phyloP scores from a whole-genome alignment of 768 basidiomycete species.

The Calvatia gigantea region DNA sequence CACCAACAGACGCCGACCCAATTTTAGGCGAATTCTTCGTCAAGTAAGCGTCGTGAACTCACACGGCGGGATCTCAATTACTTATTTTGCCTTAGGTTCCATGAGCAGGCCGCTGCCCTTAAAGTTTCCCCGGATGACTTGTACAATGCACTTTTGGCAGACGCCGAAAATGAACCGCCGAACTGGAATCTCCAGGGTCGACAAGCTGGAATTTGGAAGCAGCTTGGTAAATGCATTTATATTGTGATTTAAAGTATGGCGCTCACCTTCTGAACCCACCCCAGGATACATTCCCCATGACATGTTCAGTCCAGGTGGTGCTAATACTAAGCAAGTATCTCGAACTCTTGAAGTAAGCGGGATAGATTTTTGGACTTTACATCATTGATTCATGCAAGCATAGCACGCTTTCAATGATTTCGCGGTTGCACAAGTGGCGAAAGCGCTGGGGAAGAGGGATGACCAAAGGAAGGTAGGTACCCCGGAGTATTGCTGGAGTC shows the following conservation, averaged over 20 bases:
- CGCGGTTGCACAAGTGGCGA: conserved; percentile 60
- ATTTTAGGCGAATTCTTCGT: conserved; percentile 65
- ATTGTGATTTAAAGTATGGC: neutral
- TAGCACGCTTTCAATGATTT: conserved; percentile 67
- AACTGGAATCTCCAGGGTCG: conserved; percentile 65
- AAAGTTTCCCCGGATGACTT: conserved; percentile 46
- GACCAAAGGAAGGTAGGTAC: conserved; percentile 49
- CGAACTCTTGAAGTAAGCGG: conserved; percentile 51
- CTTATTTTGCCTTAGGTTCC: conserved; percentile 34
- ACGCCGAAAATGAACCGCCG: conserved; percentile 53
- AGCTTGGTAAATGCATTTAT: conserved; percentile 31
- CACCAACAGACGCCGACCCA: conserved; percentile 51
- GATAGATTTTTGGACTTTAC: neutral
- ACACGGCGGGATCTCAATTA: neutral
- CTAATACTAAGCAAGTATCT: conserved; percentile 60
- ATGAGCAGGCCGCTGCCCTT: conserved; percentile 42
- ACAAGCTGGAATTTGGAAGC: conserved; percentile 54
- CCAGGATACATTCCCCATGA: conserved; percentile 39
- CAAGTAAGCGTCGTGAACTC: conserved; percentile 35
- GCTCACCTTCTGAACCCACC: neutral
- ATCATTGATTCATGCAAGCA: neutral
- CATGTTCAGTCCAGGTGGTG: conserved; percentile 43
- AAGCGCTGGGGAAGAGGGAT: conserved; percentile 41
- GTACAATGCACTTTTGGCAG: conserved; percentile 54
- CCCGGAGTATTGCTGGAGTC: too few relatives aligned